Base-by-base conservation (phyloP, 73 alveolate genomes). In the Breviolum minutum region DNA sequence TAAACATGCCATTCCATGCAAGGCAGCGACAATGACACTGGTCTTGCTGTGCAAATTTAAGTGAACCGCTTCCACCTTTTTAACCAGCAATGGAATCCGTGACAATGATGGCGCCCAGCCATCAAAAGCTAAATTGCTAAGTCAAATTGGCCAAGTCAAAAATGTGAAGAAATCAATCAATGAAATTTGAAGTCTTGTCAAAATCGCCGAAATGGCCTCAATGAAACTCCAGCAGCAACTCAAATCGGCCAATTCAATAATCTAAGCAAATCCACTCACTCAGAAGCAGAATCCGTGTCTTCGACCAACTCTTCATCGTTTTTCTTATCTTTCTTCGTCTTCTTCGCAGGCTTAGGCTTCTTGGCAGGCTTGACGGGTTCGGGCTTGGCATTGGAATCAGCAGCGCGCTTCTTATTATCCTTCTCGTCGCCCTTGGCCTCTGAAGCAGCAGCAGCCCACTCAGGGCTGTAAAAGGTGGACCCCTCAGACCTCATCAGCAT, bases 401-500 rank as follows among this genome's bases (percentile, higher is more conserved):
- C 74, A 17, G 74, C 24, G 24, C 54, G 54, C 54, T 40, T 40
- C 54, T 40, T 40, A 40, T 3, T 40, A 40, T 40, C 54, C 54
- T 40, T 40, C 54, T 68, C 77, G 24, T 22, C 77, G n/a, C 77
- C 77, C 17, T 22, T 22, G 24, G 77, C 77, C n/a, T 68, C 77
- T 14, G n/a, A 14, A 68, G 77, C 77, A 13, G 54, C 83, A 73
- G 83, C 83, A 73, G 66, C 62, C 88, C 88, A 80, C 88, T 80
- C 88, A 19, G 88, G 68, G 68, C 68, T 30, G 64, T 80, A 80
- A 64, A 80, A 80, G 66, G 68, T 40, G 60, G 64, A 26, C 20
- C 91, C 91, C 40, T 82, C 91, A 12, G 68, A 17, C 68, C 64
- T 60, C 91, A 82, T 82, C 70, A 40, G 68, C 70, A 20, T 30